A percentile compares a stretch with the other conserved stretches of the same genome.
These are phyloP conservation scores for Metschnikowia kunwiensis DNA, from an alignment of 805 yeast genomes.

Conservation along the genomic window DNA sequence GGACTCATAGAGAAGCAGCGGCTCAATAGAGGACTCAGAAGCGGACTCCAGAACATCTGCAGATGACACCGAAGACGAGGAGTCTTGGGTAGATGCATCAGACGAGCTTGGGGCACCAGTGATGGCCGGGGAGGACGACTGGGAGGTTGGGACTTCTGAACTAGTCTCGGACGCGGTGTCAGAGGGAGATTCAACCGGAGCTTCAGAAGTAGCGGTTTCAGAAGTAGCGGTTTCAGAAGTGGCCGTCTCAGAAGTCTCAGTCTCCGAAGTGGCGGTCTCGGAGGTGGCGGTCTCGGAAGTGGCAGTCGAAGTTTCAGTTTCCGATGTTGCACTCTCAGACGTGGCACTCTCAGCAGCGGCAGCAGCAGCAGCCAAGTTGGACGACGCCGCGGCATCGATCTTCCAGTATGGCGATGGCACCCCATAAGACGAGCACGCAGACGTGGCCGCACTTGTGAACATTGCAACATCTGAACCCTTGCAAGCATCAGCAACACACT, in stretches of 20 bases:
- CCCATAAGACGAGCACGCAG: slow-evolving; percentile 13
- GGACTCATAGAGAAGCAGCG: too few species aligned
- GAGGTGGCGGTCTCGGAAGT: slow-evolving; percentile 1
- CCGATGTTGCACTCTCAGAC: slow-evolving; percentile 1
- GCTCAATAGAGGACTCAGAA: too few species aligned
- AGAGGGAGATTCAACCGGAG: neutral
- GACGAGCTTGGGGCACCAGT: too few species aligned
- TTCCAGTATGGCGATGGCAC: slow-evolving; percentile 23
- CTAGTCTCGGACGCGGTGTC: too few species aligned
- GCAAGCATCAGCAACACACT: slow-evolving; percentile 14
- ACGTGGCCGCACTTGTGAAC: slow-evolving; percentile 11
- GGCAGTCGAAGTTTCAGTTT: slow-evolving; percentile 1
- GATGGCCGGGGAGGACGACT: too few species aligned
- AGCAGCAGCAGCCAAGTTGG: slow-evolving; percentile 6
- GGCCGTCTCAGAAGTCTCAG: neutral
- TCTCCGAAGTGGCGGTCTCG: neutral
- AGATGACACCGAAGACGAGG: too few species aligned
- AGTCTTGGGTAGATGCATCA: too few species aligned
- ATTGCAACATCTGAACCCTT: slow-evolving; percentile 9
- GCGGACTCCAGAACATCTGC: too few species aligned
- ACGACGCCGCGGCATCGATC: slow-evolving; percentile 5
- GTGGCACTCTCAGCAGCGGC: slow-evolving; percentile 4
- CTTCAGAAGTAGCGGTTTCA: neutral
- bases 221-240: neutral
- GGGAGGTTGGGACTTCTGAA: too few species aligned